phyloP scores from a whole-genome alignment of 306 rosid species.

The Vigna angularis region DNA sequence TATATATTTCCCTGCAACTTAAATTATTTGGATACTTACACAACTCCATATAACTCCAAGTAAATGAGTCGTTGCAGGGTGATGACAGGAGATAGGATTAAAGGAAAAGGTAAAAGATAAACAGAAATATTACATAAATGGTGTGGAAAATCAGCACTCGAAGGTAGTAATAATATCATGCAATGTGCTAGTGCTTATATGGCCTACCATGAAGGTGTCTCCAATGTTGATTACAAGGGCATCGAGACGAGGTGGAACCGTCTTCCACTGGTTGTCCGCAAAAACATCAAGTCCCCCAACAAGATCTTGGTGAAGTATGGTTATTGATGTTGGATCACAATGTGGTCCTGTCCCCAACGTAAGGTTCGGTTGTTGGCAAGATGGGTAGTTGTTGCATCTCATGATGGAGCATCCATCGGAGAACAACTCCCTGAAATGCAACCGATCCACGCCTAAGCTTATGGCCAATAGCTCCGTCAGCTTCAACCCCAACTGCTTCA shows the following conservation, averaged over 20 bases:
- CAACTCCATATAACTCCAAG: too few species aligned
- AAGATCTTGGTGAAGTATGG: constrained; percentile 78
- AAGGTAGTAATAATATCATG: not conserved
- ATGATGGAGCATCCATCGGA: constrained; percentile 66
- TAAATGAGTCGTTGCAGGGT: too few species aligned
- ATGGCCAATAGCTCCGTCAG: constrained; percentile 68
- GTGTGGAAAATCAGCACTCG: not conserved
- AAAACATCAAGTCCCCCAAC: constrained; percentile 82
- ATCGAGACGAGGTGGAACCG: constrained; percentile 55
- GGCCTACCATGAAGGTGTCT: constrained; percentile 68
- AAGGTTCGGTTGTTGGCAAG: constrained; percentile 56
- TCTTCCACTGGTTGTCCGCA: constrained; percentile 60
- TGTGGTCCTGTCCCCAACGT: constrained; percentile 84
- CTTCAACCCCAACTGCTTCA: constrained; percentile 61
- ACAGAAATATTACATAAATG: not conserved
- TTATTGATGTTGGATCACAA: constrained; percentile 78
- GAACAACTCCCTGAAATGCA: constrained; percentile 57
- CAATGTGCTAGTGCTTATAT: not conserved
- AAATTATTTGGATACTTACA: not conserved
- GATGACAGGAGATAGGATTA: too few species aligned
- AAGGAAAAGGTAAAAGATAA: too few species aligned
- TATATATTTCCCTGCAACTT: not conserved
- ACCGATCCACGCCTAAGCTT: constrained; percentile 66
- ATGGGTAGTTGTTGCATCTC: constrained; percentile 84
- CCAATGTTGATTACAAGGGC: constrained; percentile 80